These are phyloP conservation scores for Nitzschia inconspicua DNA, from an alignment of 108 stramenopile genomes.

Conservation along the genomic window DNA sequence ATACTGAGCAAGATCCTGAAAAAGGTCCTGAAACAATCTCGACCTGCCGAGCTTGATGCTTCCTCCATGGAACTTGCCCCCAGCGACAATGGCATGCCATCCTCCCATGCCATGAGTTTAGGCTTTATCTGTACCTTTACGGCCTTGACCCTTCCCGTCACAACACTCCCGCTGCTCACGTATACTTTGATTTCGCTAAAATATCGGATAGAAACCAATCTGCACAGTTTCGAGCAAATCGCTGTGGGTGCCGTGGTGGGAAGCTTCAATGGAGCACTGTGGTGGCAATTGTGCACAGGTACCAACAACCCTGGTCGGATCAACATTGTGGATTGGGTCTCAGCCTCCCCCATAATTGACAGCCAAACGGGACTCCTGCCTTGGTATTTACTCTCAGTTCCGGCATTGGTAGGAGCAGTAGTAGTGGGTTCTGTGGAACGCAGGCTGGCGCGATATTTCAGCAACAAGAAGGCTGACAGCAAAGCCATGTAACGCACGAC, in stretches of 20 bases:
- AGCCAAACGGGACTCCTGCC: constrained; percentile 57
- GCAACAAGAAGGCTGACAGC: constrained; percentile 1
- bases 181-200: constrained; percentile 55
- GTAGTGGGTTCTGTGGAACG: constrained; percentile 83
- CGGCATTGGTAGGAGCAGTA: constrained; percentile 57
- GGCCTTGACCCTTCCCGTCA: constrained; percentile 12
- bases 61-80: constrained; percentile 46
- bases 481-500: too few relatives aligned
- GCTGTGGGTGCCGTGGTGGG: constrained; percentile 63
- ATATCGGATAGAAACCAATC: constrained; percentile 58
- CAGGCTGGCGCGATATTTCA: constrained; percentile 28
- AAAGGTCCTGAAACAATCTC: constrained; percentile 57
- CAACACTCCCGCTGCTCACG: constrained; percentile 22
- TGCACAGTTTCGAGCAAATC: constrained; percentile 73
- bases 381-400: constrained; percentile 40
- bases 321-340: constrained; percentile 35
- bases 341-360: constrained; percentile 30
- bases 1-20: constrained; percentile 64
- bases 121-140: constrained; percentile 76
- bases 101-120: constrained; percentile 85
- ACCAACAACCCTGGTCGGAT: constrained; percentile 8
- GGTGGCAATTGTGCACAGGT: constrained; percentile 43
- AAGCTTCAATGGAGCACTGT: constrained; percentile 52
- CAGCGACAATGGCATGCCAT: constrained; percentile 81
- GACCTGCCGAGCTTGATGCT: constrained; percentile 36